Conservation (phyloP, 345 rosid genomes). For the Hevea brasiliensis region DNA sequence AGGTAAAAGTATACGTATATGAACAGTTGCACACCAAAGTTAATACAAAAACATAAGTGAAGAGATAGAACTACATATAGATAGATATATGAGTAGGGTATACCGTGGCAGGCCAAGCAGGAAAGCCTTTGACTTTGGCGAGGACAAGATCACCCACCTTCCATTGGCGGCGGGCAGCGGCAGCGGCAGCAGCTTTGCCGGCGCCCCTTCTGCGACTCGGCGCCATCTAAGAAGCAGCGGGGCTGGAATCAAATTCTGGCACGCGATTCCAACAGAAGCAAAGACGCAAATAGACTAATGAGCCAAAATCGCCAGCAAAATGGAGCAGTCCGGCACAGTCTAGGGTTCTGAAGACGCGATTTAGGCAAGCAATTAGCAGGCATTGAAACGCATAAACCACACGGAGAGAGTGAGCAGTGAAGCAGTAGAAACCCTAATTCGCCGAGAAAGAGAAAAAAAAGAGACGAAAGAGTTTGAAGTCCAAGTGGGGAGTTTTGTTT, state of each 20-base stretch:
- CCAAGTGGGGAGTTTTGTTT: slow-evolving; percentile 9
- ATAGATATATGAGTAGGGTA: background rate
- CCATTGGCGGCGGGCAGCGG: slow-evolving; percentile 85
- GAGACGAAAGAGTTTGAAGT: slow-evolving; percentile 4
- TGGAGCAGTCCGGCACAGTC: slow-evolving; percentile 36
- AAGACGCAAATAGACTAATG: background rate
- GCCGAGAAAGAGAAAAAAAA: slow-evolving; percentile 10
- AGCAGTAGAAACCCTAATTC: slow-evolving; percentile 30
- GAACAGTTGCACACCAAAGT: no score
- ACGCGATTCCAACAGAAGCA: slow-evolving; percentile 15
- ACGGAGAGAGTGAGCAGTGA: slow-evolving; percentile 7
- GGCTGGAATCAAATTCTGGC: slow-evolving; percentile 7
- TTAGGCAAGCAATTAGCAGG: slow-evolving; percentile 41
- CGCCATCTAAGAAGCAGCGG: slow-evolving; percentile 54
- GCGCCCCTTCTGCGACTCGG: slow-evolving; percentile 80
- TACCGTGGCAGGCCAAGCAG: slow-evolving; percentile 99
- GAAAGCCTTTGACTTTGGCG: slow-evolving; percentile 92
- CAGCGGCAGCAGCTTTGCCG: slow-evolving; percentile 70
- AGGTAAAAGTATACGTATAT: background rate
- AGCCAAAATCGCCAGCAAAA: slow-evolving; percentile 39
- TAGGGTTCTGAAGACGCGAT: slow-evolving; percentile 45
- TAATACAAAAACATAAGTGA: no score
- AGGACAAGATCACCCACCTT: slow-evolving; percentile 98
- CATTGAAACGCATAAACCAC: slow-evolving; percentile 50
- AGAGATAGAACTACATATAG: background rate